Evolutionary conservation across 2,329 filamentous ascomycete genomes (phyloP), one percentile per base, ranked within the genome.

Genomic region (Scopulariopsis brevicaulis): DNA sequence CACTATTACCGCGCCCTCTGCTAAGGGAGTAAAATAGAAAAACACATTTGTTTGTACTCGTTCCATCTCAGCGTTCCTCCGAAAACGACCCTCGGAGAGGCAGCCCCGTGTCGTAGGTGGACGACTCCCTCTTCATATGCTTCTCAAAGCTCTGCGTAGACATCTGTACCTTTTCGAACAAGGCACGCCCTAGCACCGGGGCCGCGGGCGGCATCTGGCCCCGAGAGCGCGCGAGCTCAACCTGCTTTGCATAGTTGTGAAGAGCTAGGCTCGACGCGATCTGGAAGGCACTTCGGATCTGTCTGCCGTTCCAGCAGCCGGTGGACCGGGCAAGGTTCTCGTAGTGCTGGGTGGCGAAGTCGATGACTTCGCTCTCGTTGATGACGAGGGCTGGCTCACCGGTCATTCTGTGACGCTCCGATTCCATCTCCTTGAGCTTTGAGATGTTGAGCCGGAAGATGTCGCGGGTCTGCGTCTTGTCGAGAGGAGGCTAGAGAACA

Each of bases 401-500:
- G 0, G 71, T 71, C 66, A 72, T 69, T 11, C 64, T 59, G 34
- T 68, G 64, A 0, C 70, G 68, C 64, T 74, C 67, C 0, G 62
- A 46, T 58, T 73, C 70, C 24, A 32, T 32, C 15, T 18, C 14
- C 51, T 28, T 53, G 14, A 28, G 51, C 63, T 71, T 71, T 37
- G 61, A 53, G 10, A 75, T 68, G 60, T 74, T 75, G 34, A 72
- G 62, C 3, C 65, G 67, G 70, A 74, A 75, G 58, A 75, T 73
- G 15, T 73, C 70, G 15, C 67, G 68, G 1, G 71, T 73, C 60
- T 74, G 70, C 0, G 64, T 62, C 64, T 69, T 69, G 53, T 68
- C 67, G 0, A 75, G 65, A 0, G 69, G 71, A 8, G 70, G 70
- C 58, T 77, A 77, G 66, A 73, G 74, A 1, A 78, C 65, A 1